Evolutionary conservation across 2,329 filamentous ascomycete genomes (phyloP).

Genomic region (Penicillium digitatum): DNA sequence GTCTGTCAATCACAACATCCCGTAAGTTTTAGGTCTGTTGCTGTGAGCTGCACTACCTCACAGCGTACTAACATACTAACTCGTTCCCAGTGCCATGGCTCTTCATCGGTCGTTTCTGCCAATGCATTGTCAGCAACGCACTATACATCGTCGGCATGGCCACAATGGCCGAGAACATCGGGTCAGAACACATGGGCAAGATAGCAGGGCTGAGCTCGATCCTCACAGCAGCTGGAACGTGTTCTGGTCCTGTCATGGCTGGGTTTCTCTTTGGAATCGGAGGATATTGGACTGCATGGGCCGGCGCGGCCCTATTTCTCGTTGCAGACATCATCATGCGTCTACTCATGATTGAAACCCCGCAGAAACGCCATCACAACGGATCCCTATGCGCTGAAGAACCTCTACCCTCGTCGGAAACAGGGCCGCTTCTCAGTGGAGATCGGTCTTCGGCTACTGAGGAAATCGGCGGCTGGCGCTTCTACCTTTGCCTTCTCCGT

Average conservation of each 20-base stretch:
- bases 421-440: background rate
- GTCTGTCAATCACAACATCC: conserved; percentile 8
- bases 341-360: conserved; percentile 9
- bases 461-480: conserved; percentile 5
- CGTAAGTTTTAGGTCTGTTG: background rate
- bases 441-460: background rate
- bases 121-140: conserved; percentile 12
- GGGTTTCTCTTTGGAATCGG: conserved; percentile 23
- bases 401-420: background rate
- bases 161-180: conserved; percentile 14
- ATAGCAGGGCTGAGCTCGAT: conserved; percentile 10
- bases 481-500: conserved; percentile 5
- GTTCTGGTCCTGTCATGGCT: conserved; percentile 24
- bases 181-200: conserved; percentile 15
- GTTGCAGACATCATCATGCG: conserved; percentile 29
- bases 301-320: conserved; percentile 21
- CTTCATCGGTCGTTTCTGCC: conserved; percentile 15
- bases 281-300: conserved; percentile 30
- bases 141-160: conserved; percentile 14
- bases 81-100: conserved; percentile 2
- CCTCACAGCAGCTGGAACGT: conserved; percentile 15
- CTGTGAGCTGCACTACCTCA: background rate
- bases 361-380: background rate
- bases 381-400: background rate
- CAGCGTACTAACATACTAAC: background rate